phyloP scores from a whole-genome alignment of 2,329 filamentous ascomycete genomes.

The Alternaria infectoria region DNA sequence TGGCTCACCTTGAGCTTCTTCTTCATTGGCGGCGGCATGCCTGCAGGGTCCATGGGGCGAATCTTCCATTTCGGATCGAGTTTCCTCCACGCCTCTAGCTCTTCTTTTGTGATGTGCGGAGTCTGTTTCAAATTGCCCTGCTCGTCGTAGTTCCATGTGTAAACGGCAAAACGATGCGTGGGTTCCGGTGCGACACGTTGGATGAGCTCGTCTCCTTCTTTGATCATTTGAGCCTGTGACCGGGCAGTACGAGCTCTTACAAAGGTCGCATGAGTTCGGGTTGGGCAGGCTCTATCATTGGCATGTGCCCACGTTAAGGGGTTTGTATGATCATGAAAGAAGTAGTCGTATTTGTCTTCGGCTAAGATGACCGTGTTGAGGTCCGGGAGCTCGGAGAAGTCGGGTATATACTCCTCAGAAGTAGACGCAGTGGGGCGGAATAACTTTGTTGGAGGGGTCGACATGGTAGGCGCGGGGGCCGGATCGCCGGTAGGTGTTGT shows the following conservation, averaged over 20 bases:
- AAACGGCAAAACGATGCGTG: neutral
- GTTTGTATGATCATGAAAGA: neutral
- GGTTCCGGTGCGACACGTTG: neutral
- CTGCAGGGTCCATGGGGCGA: fast-evolving
- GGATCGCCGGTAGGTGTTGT: neutral
- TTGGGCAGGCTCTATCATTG: neutral
- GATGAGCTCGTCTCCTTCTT: neutral
- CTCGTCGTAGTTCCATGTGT: neutral
- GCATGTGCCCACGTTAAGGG: neutral
- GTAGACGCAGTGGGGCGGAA: too few species aligned
- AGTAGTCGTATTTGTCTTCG: neutral
- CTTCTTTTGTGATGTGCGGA: neutral
- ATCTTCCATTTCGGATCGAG: neutral
- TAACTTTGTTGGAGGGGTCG: neutral
- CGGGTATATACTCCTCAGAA: neutral
- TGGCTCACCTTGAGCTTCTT: neutral
- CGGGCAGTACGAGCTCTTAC: neutral
- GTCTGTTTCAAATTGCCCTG: neutral
- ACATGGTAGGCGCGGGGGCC: neutral
- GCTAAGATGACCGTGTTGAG: neutral
- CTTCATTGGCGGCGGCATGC: neutral
- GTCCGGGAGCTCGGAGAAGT: neutral
- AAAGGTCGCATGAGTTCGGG: neutral
- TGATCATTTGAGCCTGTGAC: neutral
- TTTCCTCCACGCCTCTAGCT: neutral